Conservation (phyloP, 768 basidiomycete species). For the Lactarius quietus region DNA sequence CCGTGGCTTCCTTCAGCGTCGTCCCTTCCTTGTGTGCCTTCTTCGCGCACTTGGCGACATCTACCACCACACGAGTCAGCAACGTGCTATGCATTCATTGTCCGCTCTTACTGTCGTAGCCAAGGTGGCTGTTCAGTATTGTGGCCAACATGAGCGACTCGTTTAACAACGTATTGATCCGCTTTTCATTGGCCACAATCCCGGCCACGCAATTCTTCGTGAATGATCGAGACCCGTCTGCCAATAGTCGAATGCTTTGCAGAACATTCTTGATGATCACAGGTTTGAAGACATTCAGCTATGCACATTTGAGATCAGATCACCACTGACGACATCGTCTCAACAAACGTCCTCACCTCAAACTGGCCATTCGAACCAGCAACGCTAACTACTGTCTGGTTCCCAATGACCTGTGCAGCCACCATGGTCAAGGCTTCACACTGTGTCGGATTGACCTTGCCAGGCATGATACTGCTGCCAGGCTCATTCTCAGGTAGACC, state of each 20-base stretch:
- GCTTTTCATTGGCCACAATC: slow-evolving; percentile 93
- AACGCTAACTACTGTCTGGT: slow-evolving; percentile 88
- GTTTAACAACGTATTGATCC: slow-evolving; percentile 83
- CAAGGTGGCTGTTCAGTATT: slow-evolving; percentile 91
- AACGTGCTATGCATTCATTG: neutral
- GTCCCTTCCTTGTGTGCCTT: slow-evolving; percentile 99
- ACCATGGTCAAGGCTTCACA: slow-evolving; percentile 99
- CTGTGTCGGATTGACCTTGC: slow-evolving; percentile 99
- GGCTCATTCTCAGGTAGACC: slow-evolving; percentile 97
- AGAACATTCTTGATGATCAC: slow-evolving; percentile 98
- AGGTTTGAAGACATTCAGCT: slow-evolving; percentile 99
- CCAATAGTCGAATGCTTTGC: slow-evolving; percentile 89
- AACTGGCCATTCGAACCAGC: slow-evolving; percentile 96
- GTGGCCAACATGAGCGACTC: slow-evolving; percentile 98
- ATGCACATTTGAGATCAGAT: slow-evolving; percentile 6
- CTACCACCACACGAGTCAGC: slow-evolving; percentile 40
- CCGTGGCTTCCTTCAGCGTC: slow-evolving; percentile 93
- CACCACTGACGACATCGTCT: neutral
- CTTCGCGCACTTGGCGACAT: slow-evolving; percentile 98
- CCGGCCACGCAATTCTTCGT: slow-evolving; percentile 97
- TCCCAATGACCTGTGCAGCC: slow-evolving; percentile 97
- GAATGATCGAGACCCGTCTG: slow-evolving; percentile 93
- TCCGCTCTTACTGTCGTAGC: slow-evolving; percentile 84
- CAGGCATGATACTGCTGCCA: slow-evolving; percentile 99
- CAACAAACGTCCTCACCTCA: slow-evolving; percentile 56